Evolutionary conservation across 2,329 filamentous ascomycete genomes (phyloP), one percentile per base, ranked within the genome.

Genomic region (Talaromyces sp.): DNA sequence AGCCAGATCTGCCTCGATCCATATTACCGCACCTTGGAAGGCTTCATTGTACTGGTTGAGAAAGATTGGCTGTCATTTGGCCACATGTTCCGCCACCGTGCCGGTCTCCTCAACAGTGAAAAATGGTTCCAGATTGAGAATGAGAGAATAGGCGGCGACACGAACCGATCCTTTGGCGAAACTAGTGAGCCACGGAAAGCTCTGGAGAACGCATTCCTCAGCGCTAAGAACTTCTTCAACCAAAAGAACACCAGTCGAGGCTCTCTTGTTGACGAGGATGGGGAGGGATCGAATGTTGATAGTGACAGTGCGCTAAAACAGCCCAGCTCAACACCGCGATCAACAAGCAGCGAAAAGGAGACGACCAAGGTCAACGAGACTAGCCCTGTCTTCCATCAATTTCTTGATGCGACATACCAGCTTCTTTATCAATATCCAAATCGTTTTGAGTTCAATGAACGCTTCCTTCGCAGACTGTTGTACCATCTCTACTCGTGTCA

Each of bases 1-100:
- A 90, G 93, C 64, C 93, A 99, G 79, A 85, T 99, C 45, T 94
- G 97, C 82, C 85, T 99, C 9, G 95, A 99, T 73, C 95, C 95
- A 0, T 97, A 96, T 77, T 99, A 93, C 76, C 88, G 95, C 60
- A 98, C 95, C 0, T 82, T 99, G 59, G 90, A 97, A 70, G 95
- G 95, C 0, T 99, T 98, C 76, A 93, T 98, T 70, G 89, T 96
- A 2, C 82, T 99, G 7, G 86, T 99, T 2, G 95, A 99, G 78
- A 99, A 99, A 76, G 95, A 99, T 74, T 99, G 95, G 92, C 80
- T 99, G 13, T 95, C 94, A 0, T 99, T 97, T 79, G 95, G 95
- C 1, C 94, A 99, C 78, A 97, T 97, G 89, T 99, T 99, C 79
- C 88, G 93, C 63, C 88, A 97, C 72, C 89, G 95, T n/a, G 91